These are phyloP conservation scores for Saraca asoca DNA, from an alignment of 331 rosid genomes.

Conservation along the genomic window DNA sequence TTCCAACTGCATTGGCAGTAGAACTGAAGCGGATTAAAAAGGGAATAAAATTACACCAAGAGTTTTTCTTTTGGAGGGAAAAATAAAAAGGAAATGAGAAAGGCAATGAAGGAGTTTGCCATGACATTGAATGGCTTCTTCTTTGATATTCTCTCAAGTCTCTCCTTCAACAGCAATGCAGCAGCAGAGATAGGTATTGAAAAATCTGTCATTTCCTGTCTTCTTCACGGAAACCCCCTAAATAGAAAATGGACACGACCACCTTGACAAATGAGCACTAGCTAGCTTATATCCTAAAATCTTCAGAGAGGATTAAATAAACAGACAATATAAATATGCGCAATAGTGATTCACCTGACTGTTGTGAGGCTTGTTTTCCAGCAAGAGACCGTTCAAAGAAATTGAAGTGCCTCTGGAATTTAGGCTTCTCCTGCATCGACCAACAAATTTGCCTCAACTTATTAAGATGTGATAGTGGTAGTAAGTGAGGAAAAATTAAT, in stretches of 20 bases:
- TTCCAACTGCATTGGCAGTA: slow-evolving; percentile 68
- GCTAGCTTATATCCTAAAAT: slow-evolving; percentile 4
- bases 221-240: slow-evolving; percentile 51
- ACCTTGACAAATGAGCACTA: slow-evolving; percentile 18
- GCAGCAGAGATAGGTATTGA: slow-evolving; percentile 33
- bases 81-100: background rate
- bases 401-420: slow-evolving; percentile 49
- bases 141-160: slow-evolving; percentile 31
- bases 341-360: slow-evolving; percentile 47
- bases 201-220: slow-evolving; percentile 46
- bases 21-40: slow-evolving; percentile 31
- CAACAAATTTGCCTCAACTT: slow-evolving; percentile 10
- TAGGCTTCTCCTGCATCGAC: slow-evolving; percentile 50
- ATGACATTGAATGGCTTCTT: slow-evolving; percentile 43
- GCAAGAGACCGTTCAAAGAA: slow-evolving; percentile 42
- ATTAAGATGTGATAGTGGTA: slow-evolving; percentile 21
- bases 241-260: slow-evolving; percentile 20
- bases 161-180: slow-evolving; percentile 40
- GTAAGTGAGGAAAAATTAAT: background rate
- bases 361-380: slow-evolving; percentile 51
- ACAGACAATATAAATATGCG: background rate
- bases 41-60: slow-evolving; percentile 31
- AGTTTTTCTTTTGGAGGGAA: background rate
- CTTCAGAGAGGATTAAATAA: background rate
- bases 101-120: slow-evolving; percentile 32